Base-by-base conservation (phyloP, 148 eudicot species). In the Mesembryanthemum crystallinum region DNA sequence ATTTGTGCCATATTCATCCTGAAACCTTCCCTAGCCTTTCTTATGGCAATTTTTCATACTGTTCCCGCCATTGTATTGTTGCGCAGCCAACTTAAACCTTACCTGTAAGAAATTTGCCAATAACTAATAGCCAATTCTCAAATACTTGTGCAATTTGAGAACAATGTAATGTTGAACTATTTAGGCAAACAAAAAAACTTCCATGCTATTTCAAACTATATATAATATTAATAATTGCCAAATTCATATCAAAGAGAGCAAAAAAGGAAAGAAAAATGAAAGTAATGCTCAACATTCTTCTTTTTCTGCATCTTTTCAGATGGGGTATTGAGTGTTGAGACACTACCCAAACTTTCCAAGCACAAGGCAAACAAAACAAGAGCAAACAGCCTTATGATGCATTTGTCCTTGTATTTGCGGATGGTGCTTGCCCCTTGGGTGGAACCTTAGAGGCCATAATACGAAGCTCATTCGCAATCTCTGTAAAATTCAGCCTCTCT, bases 401-500 rank as follows among this genome's bases (percentile, higher is more conserved):
- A 72, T 64, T 64, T 37, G 80, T 59, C 72, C 67, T 80, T 12
- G 79, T 32, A 51, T 76, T 73, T 33, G 80, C 39, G 68, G 83
- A 62, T 77, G 92, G 85, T 9, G 82, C 32, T 80, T 81, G 89
- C 35, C 83, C 84, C 79, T 94, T 94, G 13, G 88, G 59, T 1
- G 89, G 90, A 76, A 83, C 54, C 84, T 92, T 95, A 39, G 88
- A 63, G 1, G 97, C 89, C 89, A 90, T 90, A 3, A 78, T 28
- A 17, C 97, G 89, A 47, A 95, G 84, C 75, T 88, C 87, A 21
- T 90, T 85, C 7, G 87, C 96, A 30, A 92, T 86, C 79, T 90
- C 94, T 0, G 96, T 90, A 83, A 94, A 94, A 73, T 75, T 85
- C 0, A 92, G 98, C 80, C 98, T 89, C 64, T 90, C 94, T 1